These are phyloP conservation scores for Coemansia sp. DNA, from an alignment of 192 early-diverging fungal species.

Conservation along the genomic window DNA sequence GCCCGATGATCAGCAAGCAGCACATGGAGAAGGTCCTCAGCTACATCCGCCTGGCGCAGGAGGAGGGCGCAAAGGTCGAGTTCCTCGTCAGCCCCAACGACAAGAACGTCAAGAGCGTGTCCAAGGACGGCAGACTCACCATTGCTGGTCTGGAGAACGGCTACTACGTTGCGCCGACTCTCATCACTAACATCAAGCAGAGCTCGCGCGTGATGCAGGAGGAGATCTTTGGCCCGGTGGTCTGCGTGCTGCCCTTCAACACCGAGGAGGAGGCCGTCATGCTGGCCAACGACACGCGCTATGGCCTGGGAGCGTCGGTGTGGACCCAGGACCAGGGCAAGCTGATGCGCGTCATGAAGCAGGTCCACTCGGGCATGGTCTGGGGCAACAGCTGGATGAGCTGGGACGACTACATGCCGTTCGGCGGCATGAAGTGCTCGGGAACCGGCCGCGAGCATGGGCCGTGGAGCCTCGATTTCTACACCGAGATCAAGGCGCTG, in stretches of 20 bases:
- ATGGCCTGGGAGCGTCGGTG: conserved; percentile 72
- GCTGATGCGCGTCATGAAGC: conserved; percentile 56
- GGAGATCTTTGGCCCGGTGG: conserved; percentile 88
- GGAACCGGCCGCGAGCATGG: conserved; percentile 64
- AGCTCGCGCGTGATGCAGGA: conserved; percentile 55
- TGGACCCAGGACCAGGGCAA: conserved; percentile 64
- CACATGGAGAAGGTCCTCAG: conserved; percentile 68
- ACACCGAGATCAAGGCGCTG: conserved; percentile 52
- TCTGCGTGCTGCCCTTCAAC: conserved; percentile 69
- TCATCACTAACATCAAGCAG: conserved; percentile 59
- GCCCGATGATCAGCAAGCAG: conserved; percentile 66
- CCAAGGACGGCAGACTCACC: conserved; percentile 31
- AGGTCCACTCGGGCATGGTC: conserved; percentile 64
- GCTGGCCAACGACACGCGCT: conserved; percentile 66
- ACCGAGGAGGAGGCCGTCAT: conserved; percentile 68
- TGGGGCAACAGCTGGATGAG: conserved; percentile 81
- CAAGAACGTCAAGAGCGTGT: conserved; percentile 25
- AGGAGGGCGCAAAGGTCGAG: conserved; percentile 60
- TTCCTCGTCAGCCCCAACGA: conserved; percentile 34
- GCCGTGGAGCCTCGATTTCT: conserved; percentile 63
- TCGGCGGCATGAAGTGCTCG: conserved; percentile 66
- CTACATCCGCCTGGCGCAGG: conserved; percentile 62
- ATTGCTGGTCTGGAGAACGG: conserved; percentile 58
- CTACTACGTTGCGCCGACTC: conserved; percentile 75
- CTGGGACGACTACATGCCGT: conserved; percentile 71